Conservation (phyloP, 208 protist genomes). For the Wallacemonas sp. region DNA sequence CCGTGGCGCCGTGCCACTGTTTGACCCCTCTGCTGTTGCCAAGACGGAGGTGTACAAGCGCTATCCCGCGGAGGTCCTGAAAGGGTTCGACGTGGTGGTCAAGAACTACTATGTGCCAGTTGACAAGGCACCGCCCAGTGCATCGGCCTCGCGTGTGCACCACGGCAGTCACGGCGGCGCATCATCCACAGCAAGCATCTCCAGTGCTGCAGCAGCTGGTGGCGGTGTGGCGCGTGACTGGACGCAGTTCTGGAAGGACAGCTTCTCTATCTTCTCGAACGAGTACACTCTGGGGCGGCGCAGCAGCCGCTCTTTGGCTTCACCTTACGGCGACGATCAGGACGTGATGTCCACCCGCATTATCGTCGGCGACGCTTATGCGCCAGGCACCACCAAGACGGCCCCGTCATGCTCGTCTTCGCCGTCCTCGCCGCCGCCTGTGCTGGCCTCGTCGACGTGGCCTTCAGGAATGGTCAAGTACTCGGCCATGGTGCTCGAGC, state of each 20-base stretch:
- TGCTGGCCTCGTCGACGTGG: conserved; percentile 50
- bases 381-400: not conserved
- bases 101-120: conserved; percentile 64
- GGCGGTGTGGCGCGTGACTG: not conserved
- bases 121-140: not conserved
- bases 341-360: conserved; percentile 25
- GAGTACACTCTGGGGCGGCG: conserved; percentile 15
- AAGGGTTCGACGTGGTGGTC: conserved; percentile 78
- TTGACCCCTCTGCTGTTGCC: conserved; percentile 38
- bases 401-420: not conserved
- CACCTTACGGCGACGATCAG: conserved; percentile 1
- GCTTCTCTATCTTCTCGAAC: conserved; percentile 31
- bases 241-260: conserved; percentile 12
- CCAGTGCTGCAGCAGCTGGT: conserved; percentile 9
- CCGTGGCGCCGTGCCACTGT: conserved; percentile 42
- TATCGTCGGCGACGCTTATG: conserved; percentile 23
- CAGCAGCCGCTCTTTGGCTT: not conserved
- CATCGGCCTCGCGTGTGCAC: conserved; percentile 1
- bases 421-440: not conserved
- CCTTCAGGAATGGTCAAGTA: conserved; percentile 70
- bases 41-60: conserved; percentile 59
- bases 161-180: not conserved
- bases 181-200: not conserved
- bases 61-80: conserved; percentile 61
- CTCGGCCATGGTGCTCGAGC: conserved; percentile 64